Base-by-base conservation (phyloP, 2,329 filamentous ascomycete species). In the Sporothrix sp. region DNA sequence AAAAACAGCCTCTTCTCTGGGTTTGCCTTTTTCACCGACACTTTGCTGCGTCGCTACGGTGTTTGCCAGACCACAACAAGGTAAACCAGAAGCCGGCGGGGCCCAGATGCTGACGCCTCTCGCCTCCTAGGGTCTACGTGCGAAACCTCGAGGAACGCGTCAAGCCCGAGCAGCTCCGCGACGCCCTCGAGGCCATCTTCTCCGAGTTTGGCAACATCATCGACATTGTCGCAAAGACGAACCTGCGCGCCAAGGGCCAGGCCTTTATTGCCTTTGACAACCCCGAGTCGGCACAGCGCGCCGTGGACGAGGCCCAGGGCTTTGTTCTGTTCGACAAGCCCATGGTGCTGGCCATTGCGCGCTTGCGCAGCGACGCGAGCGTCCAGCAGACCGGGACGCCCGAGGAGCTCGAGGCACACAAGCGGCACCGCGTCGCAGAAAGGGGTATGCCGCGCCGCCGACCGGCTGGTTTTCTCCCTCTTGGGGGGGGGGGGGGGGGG, bases 301-400 rank as follows among this genome's bases (percentile, higher is more conserved):
- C 93, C 16, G 85, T 96, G 55, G 87, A 95, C 47, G 87, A 95
- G 59, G 75, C 94, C 55, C 85, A 96, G 61, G 91, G 88, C 8
- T 98, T 98, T 66, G 86, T 94, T 59, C 71, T 98, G 4, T 95
- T 95, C 61, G 88, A 86, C 45, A 95, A 96, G 70, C 83, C 85
- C 1, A 94, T 98, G 83, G 78, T 82, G 54, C 68, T 96, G 30
- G 84, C 87, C 14, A 82, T 88, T 62, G 93, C 93, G 21, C 84
- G 82, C 62, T 87, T 85, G 5, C 77, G 79, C 55, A 95, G 89
- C 65, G 93, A 98, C 70, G 90, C 87, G 46, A 94, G 85, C 0
- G 85, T 98, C 16, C 73, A 85, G 67, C 73, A 73, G 52, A 79
- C 82, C 23, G 85, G 84, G n/a, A 82, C 74, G 6, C 75, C 81